Base-by-base conservation (phyloP, 495 filamentous ascomycete genomes). In the Letharia lupina region DNA sequence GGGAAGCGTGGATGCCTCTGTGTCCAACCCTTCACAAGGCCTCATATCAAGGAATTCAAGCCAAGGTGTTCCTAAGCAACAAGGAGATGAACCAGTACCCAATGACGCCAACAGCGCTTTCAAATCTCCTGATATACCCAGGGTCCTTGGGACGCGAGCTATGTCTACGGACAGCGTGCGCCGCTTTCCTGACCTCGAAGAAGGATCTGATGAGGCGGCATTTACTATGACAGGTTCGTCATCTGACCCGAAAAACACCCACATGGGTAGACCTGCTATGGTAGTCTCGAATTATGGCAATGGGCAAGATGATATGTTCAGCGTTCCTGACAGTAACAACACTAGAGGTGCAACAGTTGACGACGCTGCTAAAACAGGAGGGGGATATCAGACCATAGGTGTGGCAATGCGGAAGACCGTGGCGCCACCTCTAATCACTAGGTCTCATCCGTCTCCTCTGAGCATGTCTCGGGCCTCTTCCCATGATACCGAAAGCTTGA, bases 391-490 rank as follows among this genome's bases (percentile, higher is more conserved):
- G 66, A 28, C 69, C 65, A 16, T 72, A 67, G 61, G 75, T 68
- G 18, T 70, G 62, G 28, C 72, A 67, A 39, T 63, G 37, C 63
- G 42, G 52, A 42, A 72, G 67, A 45, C 65, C 65, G 54, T 71
- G 48, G 65, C 71, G 47, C 60, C 65, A 62, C 65, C 67, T 33
- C 47, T 74, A 31, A 83, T 88, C 58, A 83, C 79, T 62, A 77
- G 78, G 41, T 80, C 84, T 18, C 77, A 81, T 68, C 70, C 81
- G 9, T 76, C 81, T 10, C 77, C 75, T 4, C 79, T 74, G 61
- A 75, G 73, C 31, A 76, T 79, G 16, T 88, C 87, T 1, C 76
- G 86, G 57, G 83, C 83, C n/a, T 88, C 87, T 9, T 89, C 87
- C 4, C 79, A 83, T 57, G 83, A 47, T 37, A 57, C 54, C 59